A percentile compares a stretch with the other conserved stretches of the same genome.
Conservation (phyloP, 179 eudicot genomes). For the Silene vulgaris region DNA sequence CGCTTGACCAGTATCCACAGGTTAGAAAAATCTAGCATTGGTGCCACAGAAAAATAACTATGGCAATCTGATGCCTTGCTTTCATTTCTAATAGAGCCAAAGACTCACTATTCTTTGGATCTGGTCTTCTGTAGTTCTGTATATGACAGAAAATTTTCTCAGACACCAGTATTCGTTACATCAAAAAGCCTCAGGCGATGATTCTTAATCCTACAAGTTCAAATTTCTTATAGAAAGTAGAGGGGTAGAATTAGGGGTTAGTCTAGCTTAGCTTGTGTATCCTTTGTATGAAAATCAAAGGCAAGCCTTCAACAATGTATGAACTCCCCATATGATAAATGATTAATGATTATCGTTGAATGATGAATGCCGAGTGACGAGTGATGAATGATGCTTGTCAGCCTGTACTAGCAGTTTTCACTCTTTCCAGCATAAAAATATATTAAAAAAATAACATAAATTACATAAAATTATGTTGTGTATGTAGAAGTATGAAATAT, state of each 20-base stretch:
- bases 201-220: neutral
- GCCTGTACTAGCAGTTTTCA: neutral
- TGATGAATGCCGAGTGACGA: neutral
- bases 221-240: neutral
- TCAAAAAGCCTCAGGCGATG: neutral
- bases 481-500: neutral
- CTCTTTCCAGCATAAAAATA: neutral
- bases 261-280: constrained; percentile 2
- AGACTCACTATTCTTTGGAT: too few relatives aligned
- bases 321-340: too few relatives aligned
- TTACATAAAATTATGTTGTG: neutral
- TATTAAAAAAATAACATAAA: neutral
- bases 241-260: neutral
- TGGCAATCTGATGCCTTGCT: too few relatives aligned
- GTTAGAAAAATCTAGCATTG: too few relatives aligned
- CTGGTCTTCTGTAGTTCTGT: too few relatives aligned
- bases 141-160: too few relatives aligned
- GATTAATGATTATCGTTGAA: too few relatives aligned
- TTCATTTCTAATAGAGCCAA: too few relatives aligned
- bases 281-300: neutral
- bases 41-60: too few relatives aligned
- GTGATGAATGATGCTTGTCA: neutral
- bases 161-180: neutral
- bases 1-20: neutral
- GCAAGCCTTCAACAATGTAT: neutral